Base-by-base conservation (phyloP, 441 rosid genomes). In the Euphorbia corollata region DNA sequence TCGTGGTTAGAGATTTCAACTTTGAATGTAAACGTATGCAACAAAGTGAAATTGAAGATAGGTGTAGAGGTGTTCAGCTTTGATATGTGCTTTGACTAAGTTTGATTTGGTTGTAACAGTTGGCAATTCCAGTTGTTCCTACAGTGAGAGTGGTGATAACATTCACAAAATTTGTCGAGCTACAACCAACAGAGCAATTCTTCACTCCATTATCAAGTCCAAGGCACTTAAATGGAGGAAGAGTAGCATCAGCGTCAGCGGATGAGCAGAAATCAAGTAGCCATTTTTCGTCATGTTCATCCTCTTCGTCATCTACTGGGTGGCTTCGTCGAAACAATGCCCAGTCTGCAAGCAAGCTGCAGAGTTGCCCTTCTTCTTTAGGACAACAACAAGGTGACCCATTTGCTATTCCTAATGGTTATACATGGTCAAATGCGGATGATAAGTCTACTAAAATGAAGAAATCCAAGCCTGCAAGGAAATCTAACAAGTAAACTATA, bases 111-210 rank as follows among this genome's bases (percentile, higher is more conserved):
- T 68, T 73, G 67, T 61, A 6, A 22, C 89, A 92, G 98, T 74
- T 92, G 61, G 94, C 97, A 0, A 90, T 88, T 65, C 98, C 98
- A 64, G 97, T 92, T 74, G 88, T 92, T 18, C 97, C 98, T 0
- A 88, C 98, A 0, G 97, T 92, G 71, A 85, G 91, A 66, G 92
- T 90, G 71, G 90, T 92, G 63, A 83, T 92, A 38, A 87, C 98
- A 0, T 92, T 92, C 82, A 88, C 89, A 7, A 92, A 90, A 69
- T 92, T 90, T 55, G 78, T 85, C 6, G 87, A 86, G 63, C 87
- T 90, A 12, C 91, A 50, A 47, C 79, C 97, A 3, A 67, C 80
- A 0, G 97, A 92, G 11, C 78, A 85, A 32, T 92, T 90, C 80
- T 83, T 75, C 81, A 88, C 98, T 36, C 98, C 98, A 4, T 70